Evolutionary conservation across 805 yeast genomes (phyloP).

Genomic region (Lipomyces spencermartinsiae): DNA sequence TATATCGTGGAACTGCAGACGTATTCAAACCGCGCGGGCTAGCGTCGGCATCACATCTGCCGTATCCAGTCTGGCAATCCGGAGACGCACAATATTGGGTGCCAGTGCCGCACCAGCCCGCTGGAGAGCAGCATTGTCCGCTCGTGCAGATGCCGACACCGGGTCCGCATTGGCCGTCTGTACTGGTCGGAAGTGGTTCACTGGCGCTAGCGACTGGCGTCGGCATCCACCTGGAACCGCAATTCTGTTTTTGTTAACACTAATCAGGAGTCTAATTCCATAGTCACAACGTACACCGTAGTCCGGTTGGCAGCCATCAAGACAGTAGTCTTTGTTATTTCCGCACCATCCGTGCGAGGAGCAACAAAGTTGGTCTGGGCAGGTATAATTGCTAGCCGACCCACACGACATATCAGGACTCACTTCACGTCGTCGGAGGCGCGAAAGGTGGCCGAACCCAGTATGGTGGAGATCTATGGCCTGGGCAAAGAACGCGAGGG

Average conservation of each 20-base stretch:
- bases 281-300: constrained; percentile 12
- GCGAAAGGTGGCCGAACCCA: not conserved
- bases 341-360: constrained; percentile 33
- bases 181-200: not conserved
- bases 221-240: not conserved
- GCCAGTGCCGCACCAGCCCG: constrained; percentile 28
- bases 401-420: constrained; percentile 30
- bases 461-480: not conserved
- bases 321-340: constrained; percentile 16
- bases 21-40: constrained; percentile 27
- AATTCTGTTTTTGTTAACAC: constrained; percentile 5
- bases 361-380: constrained; percentile 26
- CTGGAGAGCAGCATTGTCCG: constrained; percentile 27
- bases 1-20: constrained; percentile 15
- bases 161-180: constrained; percentile 28
- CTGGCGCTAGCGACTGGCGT: not conserved
- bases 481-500: not conserved
- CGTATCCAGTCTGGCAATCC: constrained; percentile 25
- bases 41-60: constrained; percentile 29
- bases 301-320: constrained; percentile 27
- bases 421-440: not conserved
- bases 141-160: constrained; percentile 19
- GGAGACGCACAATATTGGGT: constrained; percentile 25
- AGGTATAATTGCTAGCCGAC: constrained; percentile 16
- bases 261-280: not conserved